Conservation (phyloP, 441 rosid genomes). For the Eutrema salsugineum region DNA sequence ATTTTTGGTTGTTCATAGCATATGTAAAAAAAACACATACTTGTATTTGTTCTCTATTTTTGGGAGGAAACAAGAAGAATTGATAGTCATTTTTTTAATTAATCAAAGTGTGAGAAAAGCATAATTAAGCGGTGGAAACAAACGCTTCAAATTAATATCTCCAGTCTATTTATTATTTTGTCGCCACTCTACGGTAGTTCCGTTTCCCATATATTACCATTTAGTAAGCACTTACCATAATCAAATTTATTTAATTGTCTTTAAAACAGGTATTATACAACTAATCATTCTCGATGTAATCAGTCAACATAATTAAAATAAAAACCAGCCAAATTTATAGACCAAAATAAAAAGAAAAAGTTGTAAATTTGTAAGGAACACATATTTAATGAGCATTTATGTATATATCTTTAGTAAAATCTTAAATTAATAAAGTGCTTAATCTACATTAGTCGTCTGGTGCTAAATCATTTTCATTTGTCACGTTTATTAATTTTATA, state of each 20-base stretch:
- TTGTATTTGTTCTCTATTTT: conserved; percentile 7
- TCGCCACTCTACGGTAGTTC: background rate
- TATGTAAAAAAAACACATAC: background rate
- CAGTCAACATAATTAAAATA: conserved; percentile 6
- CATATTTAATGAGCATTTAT: background rate
- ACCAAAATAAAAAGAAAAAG: background rate
- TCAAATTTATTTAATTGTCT: background rate
- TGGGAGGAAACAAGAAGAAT: background rate
- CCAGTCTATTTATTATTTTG: background rate
- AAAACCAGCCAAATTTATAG: background rate
- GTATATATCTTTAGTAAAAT: background rate
- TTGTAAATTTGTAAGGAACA: background rate
- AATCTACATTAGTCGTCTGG: background rate
- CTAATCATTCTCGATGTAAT: conserved; percentile 13
- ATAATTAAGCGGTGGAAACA: background rate
- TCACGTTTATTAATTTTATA: background rate
- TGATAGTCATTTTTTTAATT: background rate
- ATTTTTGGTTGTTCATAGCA: conserved; percentile 11
- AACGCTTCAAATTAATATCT: background rate
- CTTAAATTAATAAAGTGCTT: background rate
- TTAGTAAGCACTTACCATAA: background rate
- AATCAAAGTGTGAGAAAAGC: background rate
- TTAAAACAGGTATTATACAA: background rate
- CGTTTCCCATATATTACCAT: background rate
- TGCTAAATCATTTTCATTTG: background rate